Percentiles rank a stretch among this genome's conserved stretches.
These are phyloP conservation scores for Fagopyrum esculentum DNA, from an alignment of 148 eudicot genomes.

Conservation along the genomic window DNA sequence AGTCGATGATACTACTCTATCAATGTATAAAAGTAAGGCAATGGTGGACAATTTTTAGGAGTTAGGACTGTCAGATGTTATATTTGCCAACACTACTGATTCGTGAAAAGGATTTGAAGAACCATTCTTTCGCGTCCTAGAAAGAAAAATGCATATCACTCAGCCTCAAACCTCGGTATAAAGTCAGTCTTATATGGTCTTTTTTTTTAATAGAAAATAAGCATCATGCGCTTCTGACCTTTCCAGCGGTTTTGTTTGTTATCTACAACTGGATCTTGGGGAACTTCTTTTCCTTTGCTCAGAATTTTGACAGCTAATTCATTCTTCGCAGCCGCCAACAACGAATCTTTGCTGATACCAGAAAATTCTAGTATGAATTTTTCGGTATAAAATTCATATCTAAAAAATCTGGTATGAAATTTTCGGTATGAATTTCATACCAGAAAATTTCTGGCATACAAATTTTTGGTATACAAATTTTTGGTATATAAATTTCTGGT, in stretches of 20 bases:
- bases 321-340: slow-evolving; percentile 84
- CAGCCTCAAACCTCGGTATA: background rate
- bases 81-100: too few relatives aligned
- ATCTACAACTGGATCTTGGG: slow-evolving; percentile 83
- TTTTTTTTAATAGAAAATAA: background rate
- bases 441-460: too few relatives aligned
- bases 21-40: too few relatives aligned
- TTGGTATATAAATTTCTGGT: too few relatives aligned
- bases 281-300: slow-evolving; percentile 81
- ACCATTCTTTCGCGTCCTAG: slow-evolving; percentile 99
- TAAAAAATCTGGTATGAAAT: too few relatives aligned
- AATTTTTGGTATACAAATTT: too few relatives aligned
- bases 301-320: slow-evolving; percentile 95
- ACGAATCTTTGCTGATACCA: slow-evolving; percentile 69
- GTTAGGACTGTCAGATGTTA: too few relatives aligned
- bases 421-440: too few relatives aligned
- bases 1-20: too few relatives aligned
- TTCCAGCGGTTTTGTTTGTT: slow-evolving; percentile 67
- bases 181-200: background rate
- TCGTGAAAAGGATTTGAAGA: slow-evolving; percentile 57
- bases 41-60: too few relatives aligned
- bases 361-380: too few relatives aligned
- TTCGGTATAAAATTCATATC: too few relatives aligned
- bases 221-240: slow-evolving; percentile 33
- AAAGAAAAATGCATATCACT: background rate